These are phyloP conservation scores for Termitomyces sp. DNA, from an alignment of 768 basidiomycete species.

Conservation along the genomic window DNA sequence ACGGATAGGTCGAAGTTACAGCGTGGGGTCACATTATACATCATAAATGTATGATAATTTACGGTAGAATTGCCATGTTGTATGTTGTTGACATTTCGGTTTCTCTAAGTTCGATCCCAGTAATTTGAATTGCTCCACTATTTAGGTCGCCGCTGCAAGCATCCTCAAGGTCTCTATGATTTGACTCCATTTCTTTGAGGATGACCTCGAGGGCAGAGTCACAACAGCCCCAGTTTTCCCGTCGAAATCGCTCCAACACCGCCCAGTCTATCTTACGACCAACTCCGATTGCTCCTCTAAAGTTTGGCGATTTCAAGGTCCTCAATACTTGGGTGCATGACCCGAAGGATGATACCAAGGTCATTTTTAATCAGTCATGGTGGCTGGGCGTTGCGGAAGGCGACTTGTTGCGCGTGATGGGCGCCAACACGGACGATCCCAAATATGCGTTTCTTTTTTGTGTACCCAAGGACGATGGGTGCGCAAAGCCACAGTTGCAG, in stretches of 20 bases:
- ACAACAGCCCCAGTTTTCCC: slow-evolving; percentile 50
- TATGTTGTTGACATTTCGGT: neutral
- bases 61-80: neutral
- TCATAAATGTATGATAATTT: too few species aligned
- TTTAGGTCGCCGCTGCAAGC: neutral
- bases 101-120: neutral
- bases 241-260: slow-evolving; percentile 68
- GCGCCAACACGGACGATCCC: slow-evolving; percentile 36
- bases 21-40: neutral
- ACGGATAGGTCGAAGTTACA: neutral
- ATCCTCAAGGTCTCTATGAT: slow-evolving; percentile 2
- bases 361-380: slow-evolving; percentile 68
- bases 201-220: slow-evolving; percentile 70
- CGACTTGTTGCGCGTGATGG: slow-evolving; percentile 60
- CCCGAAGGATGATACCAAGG: slow-evolving; percentile 42
- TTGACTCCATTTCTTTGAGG: neutral
- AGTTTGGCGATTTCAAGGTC: slow-evolving; percentile 58
- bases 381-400: slow-evolving; percentile 82
- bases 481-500: slow-evolving; percentile 63
- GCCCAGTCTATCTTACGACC: slow-evolving; percentile 61
- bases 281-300: slow-evolving; percentile 41
- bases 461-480: slow-evolving; percentile 62
- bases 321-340: slow-evolving; percentile 79
- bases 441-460: slow-evolving; percentile 56
- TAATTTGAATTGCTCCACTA: neutral